Evolutionary conservation across 352 stramenopile species (phyloP).

Genomic region (Phytophthora tubulina): DNA sequence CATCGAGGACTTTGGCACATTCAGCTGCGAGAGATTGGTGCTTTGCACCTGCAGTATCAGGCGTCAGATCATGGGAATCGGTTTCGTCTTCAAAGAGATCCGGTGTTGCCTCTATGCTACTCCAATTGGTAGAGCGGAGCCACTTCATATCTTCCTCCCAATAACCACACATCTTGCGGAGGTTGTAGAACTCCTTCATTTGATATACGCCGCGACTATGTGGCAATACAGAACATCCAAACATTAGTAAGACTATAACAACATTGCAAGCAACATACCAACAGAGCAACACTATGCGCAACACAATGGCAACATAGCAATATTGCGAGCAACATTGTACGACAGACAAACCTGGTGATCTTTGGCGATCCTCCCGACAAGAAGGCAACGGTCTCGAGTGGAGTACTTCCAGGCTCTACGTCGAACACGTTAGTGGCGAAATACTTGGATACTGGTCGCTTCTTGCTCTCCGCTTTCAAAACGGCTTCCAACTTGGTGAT

Average conservation of each 20-base stretch:
- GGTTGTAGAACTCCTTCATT: slow-evolving; percentile 13
- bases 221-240: slow-evolving; percentile 1
- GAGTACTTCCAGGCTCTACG: background rate
- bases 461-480: slow-evolving; percentile 3
- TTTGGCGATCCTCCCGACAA: slow-evolving; percentile 3
- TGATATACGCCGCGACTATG: background rate
- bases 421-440: background rate
- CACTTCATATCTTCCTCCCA: slow-evolving; percentile 2
- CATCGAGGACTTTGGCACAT: background rate
- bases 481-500: slow-evolving; percentile 7
- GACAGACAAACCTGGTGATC: slow-evolving; percentile 15
- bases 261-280: slow-evolving; percentile 6
- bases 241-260: background rate
- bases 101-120: background rate
- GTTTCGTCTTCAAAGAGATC: slow-evolving; percentile 12
- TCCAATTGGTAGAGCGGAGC: slow-evolving; percentile 4
- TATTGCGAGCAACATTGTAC: background rate
- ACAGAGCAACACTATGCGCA: background rate
- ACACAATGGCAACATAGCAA: background rate
- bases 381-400: slow-evolving; percentile 10
- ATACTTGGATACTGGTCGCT: background rate
- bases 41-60: background rate
- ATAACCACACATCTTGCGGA: background rate
- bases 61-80: background rate
- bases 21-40: background rate